Evolutionary conservation across 163 green algal genomes (phyloP).

Genomic region (Chlamydomonas reinhardtii): DNA sequence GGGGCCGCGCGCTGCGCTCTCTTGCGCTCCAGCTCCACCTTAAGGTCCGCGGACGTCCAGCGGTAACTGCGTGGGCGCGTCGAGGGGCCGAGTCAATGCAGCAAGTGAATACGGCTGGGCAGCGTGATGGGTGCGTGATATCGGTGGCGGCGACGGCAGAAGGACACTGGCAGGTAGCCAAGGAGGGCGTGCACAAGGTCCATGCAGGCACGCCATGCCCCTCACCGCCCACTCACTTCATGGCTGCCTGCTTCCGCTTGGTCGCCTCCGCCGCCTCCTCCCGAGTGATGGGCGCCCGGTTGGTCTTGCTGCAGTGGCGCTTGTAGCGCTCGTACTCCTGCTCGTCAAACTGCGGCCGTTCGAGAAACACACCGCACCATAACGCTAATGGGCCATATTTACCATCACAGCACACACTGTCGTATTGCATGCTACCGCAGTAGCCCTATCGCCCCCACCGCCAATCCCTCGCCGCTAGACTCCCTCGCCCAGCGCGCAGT

Average conservation of each 20-base stretch:
- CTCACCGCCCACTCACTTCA: slow-evolving; percentile 19
- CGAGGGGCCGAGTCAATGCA: no score
- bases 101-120: no score
- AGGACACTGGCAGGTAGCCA: no score
- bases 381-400: not conserved
- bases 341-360: slow-evolving; percentile 18
- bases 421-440: no score
- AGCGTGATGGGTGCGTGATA: no score
- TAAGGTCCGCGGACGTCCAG: slow-evolving; percentile 48
- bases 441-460: no score
- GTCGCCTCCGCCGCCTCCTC: slow-evolving; percentile 29
- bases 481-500: no score
- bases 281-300: slow-evolving; percentile 31
- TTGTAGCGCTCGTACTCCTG: slow-evolving; percentile 45
- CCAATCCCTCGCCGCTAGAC: no score
- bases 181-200: not conserved
- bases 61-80: slow-evolving; percentile 39
- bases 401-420: no score
- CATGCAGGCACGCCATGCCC: not conserved
- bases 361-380: no score
- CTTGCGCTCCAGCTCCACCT: slow-evolving; percentile 59
- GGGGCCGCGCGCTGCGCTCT: slow-evolving; percentile 32
- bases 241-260: slow-evolving; percentile 28
- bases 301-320: slow-evolving; percentile 22
- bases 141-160: no score